Percentiles rank a stretch among this genome's conserved stretches.
phyloP scores from a whole-genome alignment of 495 filamentous ascomycete genomes.

The Penicillium salamii region DNA sequence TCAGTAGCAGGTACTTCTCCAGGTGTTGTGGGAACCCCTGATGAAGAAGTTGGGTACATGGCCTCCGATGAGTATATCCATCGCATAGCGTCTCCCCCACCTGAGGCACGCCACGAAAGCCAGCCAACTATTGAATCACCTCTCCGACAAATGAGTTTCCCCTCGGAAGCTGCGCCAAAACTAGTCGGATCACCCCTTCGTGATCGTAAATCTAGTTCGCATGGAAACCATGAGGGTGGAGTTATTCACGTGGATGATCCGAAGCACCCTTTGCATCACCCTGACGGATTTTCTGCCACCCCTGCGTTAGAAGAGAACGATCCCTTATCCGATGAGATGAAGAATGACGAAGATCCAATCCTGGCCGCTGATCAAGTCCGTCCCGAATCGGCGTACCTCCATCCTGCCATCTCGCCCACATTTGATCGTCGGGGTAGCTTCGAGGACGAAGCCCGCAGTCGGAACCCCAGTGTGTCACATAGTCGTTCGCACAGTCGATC shows the following conservation, averaged over 20 bases:
- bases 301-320: conserved; percentile 15
- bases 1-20: conserved; percentile 45
- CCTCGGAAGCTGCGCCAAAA: conserved; percentile 25
- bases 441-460: conserved; percentile 53
- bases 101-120: conserved; percentile 41
- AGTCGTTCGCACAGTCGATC: conserved; percentile 75
- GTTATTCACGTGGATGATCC: conserved; percentile 78
- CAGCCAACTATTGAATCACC: conserved; percentile 56
- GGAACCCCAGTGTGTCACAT: conserved; percentile 50
- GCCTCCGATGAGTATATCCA: conserved; percentile 76
- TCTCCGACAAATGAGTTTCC: conserved; percentile 52
- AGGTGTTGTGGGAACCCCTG: conserved; percentile 59
- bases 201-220: conserved; percentile 14
- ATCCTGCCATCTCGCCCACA: conserved; percentile 71
- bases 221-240: conserved; percentile 45
- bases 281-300: conserved; percentile 53
- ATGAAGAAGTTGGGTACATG: conserved; percentile 76
- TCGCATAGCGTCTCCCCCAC: conserved; percentile 63
- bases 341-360: conserved; percentile 67
- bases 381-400: conserved; percentile 67
- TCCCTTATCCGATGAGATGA: conserved; percentile 3
- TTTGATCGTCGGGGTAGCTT: conserved; percentile 57
- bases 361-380: conserved; percentile 88
- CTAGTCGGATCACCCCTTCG: conserved; percentile 6
- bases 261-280: conserved; percentile 58